Evolutionary conservation across 2,329 filamentous ascomycete genomes (phyloP).

Genomic region (Claviceps capensis): DNA sequence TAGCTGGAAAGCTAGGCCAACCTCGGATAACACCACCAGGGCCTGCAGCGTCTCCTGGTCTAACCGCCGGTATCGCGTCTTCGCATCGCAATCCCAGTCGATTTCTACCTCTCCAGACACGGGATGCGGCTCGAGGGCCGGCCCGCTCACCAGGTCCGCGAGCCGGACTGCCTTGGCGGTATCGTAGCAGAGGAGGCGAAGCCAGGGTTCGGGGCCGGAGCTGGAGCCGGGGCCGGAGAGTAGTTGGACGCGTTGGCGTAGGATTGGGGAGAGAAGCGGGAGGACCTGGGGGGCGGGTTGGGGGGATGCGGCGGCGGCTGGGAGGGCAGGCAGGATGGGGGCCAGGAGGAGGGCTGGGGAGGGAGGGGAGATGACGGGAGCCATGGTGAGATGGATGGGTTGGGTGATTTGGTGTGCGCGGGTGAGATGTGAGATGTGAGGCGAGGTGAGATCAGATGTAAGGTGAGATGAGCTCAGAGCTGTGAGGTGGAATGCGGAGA

Average conservation of each 20-base stretch:
- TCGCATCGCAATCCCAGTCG: slow-evolving; percentile 51
- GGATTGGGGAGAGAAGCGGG: slow-evolving; percentile 49
- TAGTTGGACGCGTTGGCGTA: slow-evolving; percentile 52
- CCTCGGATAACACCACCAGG: slow-evolving; percentile 45
- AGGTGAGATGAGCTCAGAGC: no score
- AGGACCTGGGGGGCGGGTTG: slow-evolving; percentile 42
- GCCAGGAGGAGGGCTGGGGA: slow-evolving; percentile 34
- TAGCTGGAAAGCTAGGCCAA: slow-evolving; percentile 50
- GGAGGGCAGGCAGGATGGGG: slow-evolving; percentile 45
- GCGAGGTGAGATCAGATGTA: no score
- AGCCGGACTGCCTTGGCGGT: slow-evolving; percentile 40
- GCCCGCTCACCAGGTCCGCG: slow-evolving; percentile 44
- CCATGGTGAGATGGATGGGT: slow-evolving; percentile 10
- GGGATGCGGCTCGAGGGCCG: slow-evolving; percentile 64
- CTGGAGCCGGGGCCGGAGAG: slow-evolving; percentile 32
- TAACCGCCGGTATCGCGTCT: slow-evolving; percentile 50
- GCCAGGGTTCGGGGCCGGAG: slow-evolving; percentile 48
- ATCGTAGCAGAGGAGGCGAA: slow-evolving; percentile 60
- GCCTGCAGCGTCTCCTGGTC: slow-evolving; percentile 65
- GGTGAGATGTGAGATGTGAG: not conserved
- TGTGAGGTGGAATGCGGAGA: no score
- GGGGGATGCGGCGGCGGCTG: slow-evolving; percentile 43
- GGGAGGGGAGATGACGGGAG: slow-evolving; percentile 25
- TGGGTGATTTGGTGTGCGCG: not conserved
- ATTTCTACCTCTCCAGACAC: slow-evolving; percentile 69